A percentile compares a stretch with the other conserved stretches of the same genome.
phyloP scores from a whole-genome alignment of 371 early-diverging fungal genomes.

The Mucor plumbeus region DNA sequence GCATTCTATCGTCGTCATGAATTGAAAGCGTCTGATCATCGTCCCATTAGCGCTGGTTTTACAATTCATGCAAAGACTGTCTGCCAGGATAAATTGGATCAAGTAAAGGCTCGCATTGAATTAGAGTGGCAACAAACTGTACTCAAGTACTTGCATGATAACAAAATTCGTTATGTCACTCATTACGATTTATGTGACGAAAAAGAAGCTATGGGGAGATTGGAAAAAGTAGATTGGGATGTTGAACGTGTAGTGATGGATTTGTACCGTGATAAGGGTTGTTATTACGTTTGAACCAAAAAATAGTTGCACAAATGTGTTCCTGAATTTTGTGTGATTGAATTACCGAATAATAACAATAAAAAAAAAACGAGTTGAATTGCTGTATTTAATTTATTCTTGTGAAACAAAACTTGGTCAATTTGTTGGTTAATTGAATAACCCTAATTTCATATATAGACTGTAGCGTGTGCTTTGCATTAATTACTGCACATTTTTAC shows the following conservation, averaged over 20 bases:
- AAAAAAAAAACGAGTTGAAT: not conserved
- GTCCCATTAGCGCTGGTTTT: conserved; percentile 75
- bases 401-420: too few species aligned
- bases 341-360: too few species aligned
- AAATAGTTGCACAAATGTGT: not conserved
- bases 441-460: too few species aligned
- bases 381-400: not conserved
- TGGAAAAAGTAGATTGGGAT: conserved; percentile 27
- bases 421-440: too few species aligned
- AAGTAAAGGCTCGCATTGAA: conserved; percentile 16
- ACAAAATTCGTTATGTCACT: conserved; percentile 25
- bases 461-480: too few species aligned
- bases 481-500: too few species aligned
- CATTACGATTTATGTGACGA: conserved; percentile 28
- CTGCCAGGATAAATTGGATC: conserved; percentile 36
- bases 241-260: conserved; percentile 16
- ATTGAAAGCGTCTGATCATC: conserved; percentile 76
- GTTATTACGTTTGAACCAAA: not conserved
- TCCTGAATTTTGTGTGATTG: not conserved
- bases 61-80: conserved; percentile 54
- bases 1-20: conserved; percentile 58
- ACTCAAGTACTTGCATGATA: not conserved
- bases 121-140: conserved; percentile 14
- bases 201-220: conserved; percentile 23
- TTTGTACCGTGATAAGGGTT: conserved; percentile 15